These are phyloP conservation scores for Pseudevernia furfuracea DNA, from an alignment of 495 filamentous ascomycete genomes.

Conservation along the genomic window DNA sequence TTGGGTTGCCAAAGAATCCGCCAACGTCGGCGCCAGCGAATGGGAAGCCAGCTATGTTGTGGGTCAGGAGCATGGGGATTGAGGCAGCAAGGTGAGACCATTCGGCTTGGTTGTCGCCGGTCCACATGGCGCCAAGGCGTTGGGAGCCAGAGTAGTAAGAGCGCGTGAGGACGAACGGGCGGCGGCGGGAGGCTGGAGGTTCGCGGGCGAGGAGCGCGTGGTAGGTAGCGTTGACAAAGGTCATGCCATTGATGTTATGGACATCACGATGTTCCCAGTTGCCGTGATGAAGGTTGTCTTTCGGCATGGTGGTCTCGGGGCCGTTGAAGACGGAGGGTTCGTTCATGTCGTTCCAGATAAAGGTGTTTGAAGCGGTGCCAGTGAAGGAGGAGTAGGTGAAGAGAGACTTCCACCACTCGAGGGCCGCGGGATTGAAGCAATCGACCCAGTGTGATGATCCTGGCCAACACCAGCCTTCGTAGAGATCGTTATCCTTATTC, in stretches of 20 bases:
- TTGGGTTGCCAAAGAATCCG: constrained; percentile 95
- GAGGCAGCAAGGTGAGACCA: constrained; percentile 85
- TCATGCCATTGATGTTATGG: constrained; percentile 91
- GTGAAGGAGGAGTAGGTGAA: constrained; percentile 84
- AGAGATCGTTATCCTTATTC: constrained; percentile 83
- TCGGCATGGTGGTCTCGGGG: constrained; percentile 94
- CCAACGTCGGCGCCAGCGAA: constrained; percentile 95
- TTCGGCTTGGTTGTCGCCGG: constrained; percentile 87
- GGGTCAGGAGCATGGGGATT: constrained; percentile 86
- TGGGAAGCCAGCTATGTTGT: constrained; percentile 87
- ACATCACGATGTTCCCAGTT: constrained; percentile 96
- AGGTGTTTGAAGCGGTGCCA: constrained; percentile 72
- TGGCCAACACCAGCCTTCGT: constrained; percentile 98
- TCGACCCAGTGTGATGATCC: constrained; percentile 95
- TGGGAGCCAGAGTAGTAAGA: constrained; percentile 87
- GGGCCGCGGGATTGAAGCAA: constrained; percentile 79
- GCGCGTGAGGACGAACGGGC: constrained; percentile 87
- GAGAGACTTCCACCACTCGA: constrained; percentile 79
- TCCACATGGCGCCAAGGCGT: constrained; percentile 92
- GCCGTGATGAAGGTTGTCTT: constrained; percentile 86
- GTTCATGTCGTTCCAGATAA: constrained; percentile 99
- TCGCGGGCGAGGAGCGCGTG: constrained; percentile 73
- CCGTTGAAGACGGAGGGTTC: constrained; percentile 98
- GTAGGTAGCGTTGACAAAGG: constrained; percentile 87
- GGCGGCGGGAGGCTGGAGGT: constrained; percentile 62